Conservation (phyloP, 2,329 filamentous ascomycete species). For the Claviceps pusilla region DNA sequence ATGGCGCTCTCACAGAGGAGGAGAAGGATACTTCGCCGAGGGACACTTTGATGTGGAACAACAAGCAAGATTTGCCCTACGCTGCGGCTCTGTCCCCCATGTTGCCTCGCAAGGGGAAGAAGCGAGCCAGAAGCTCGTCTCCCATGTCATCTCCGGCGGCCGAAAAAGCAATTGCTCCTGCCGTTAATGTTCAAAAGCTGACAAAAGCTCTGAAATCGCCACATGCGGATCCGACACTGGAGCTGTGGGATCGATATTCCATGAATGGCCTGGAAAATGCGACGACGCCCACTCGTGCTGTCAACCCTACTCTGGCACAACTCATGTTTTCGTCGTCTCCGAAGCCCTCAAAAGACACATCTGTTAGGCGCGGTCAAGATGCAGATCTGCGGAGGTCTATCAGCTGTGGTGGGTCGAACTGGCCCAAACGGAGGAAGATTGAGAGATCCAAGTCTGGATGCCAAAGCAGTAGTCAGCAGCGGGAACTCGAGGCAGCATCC, state of each 20-base stretch:
- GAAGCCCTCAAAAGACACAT: slow-evolving; percentile 34
- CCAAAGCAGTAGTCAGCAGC: slow-evolving; percentile 17
- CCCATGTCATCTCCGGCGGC: slow-evolving; percentile 51
- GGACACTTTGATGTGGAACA: slow-evolving; percentile 48
- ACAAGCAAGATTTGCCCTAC: slow-evolving; percentile 27
- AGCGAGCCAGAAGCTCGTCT: slow-evolving; percentile 61
- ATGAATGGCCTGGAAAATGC: slow-evolving; percentile 27
- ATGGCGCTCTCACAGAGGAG: slow-evolving; percentile 24
- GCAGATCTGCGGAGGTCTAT: slow-evolving; percentile 43
- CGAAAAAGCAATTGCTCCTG: slow-evolving; percentile 27
- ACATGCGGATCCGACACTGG: slow-evolving; percentile 55
- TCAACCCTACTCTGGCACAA: slow-evolving; percentile 45
- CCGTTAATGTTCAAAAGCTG: slow-evolving; percentile 43
- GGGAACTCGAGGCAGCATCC: slow-evolving; percentile 32
- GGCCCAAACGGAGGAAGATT: slow-evolving; percentile 54
- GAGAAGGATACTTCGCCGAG: slow-evolving; percentile 39
- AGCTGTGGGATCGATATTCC: slow-evolving; percentile 65
- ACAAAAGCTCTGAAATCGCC: slow-evolving; percentile 48
- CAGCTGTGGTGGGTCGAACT: slow-evolving; percentile 55
- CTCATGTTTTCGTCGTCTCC: slow-evolving; percentile 59
- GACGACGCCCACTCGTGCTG: slow-evolving; percentile 28
- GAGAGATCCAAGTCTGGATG: slow-evolving; percentile 30
- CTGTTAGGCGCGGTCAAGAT: slow-evolving; percentile 24
- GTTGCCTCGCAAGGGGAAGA: slow-evolving; percentile 38
- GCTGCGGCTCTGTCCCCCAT: slow-evolving; percentile 31